phyloP scores from a whole-genome alignment of 306 rosid genomes.

The Pyrus bretschneideri region DNA sequence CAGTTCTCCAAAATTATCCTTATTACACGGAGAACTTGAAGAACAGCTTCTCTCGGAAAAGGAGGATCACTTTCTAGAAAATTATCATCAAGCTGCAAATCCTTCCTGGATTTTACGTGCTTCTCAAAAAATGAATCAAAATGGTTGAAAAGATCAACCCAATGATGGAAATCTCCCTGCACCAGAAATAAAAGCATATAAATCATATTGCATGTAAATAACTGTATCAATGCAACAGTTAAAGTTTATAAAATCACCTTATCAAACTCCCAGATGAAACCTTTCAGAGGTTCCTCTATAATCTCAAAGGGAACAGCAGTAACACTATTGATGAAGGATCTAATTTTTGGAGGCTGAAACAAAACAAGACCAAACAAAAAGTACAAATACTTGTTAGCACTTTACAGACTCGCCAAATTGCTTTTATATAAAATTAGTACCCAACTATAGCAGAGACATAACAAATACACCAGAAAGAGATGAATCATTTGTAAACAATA shows the following conservation, averaged over 20 bases:
- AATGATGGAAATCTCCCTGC: conserved; percentile 99
- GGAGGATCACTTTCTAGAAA: conserved; percentile 74
- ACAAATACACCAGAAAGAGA: not conserved
- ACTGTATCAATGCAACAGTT: conserved; percentile 5
- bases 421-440: not conserved
- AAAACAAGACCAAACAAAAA: conserved; percentile 24
- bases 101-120: conserved; percentile 84
- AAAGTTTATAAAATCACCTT: conserved; percentile 53
- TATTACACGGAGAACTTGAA: conserved; percentile 84
- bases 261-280: conserved; percentile 88
- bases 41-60: conserved; percentile 84
- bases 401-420: not conserved
- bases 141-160: conserved; percentile 95
- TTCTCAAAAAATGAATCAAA: conserved; percentile 97
- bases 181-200: conserved; percentile 22
- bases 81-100: conserved; percentile 74
- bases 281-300: conserved; percentile 75
- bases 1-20: conserved; percentile 92
- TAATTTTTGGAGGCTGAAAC: conserved; percentile 86
- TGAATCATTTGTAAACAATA: not conserved
- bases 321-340: conserved; percentile 66
- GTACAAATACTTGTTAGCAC: conserved; percentile 5
- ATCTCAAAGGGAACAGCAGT: conserved; percentile 79
- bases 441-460: not conserved
- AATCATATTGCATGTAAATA: conserved; percentile 27